These are phyloP conservation scores for Apodospora peruviana DNA, from an alignment of 495 filamentous ascomycete genomes.

Conservation along the genomic window DNA sequence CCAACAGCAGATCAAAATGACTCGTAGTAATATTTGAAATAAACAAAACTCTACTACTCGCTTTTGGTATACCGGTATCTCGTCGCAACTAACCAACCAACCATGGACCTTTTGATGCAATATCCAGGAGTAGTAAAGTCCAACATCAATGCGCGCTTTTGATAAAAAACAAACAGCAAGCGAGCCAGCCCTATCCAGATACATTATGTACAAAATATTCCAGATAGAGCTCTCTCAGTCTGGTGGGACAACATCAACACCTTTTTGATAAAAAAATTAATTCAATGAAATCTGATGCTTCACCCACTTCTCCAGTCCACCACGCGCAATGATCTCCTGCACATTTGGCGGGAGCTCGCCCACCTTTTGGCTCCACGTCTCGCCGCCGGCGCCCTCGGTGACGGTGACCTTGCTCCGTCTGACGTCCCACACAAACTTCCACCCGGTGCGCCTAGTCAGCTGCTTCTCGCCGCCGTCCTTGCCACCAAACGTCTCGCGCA, in stretches of 20 bases:
- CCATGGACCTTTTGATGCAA: no score
- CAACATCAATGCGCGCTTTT: no score
- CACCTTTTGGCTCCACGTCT: conserved; percentile 72
- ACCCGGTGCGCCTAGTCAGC: conserved; percentile 80
- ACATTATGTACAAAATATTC: neutral
- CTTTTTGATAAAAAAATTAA: no score
- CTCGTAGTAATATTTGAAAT: no score
- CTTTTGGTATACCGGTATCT: no score
- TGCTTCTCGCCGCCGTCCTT: conserved; percentile 40
- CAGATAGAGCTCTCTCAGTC: no score
- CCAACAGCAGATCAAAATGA: no score
- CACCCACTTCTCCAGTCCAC: conserved; percentile 80
- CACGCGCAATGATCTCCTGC: conserved; percentile 82
- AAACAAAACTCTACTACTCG: no score
- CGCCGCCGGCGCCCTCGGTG: conserved; percentile 54
- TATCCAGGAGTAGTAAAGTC: no score
- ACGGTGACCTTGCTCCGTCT: conserved; percentile 61
- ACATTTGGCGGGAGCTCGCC: conserved; percentile 84
- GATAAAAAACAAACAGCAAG: no score
- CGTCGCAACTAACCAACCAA: no score
- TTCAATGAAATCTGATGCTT: conserved; percentile 49
- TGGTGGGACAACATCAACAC: no score
- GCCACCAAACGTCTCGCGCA: conserved; percentile 58
- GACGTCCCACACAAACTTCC: conserved; percentile 86
- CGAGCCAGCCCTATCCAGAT: neutral